These are phyloP conservation scores for Aspergillus campestris DNA, from an alignment of 495 filamentous ascomycete species.

Conservation along the genomic window DNA sequence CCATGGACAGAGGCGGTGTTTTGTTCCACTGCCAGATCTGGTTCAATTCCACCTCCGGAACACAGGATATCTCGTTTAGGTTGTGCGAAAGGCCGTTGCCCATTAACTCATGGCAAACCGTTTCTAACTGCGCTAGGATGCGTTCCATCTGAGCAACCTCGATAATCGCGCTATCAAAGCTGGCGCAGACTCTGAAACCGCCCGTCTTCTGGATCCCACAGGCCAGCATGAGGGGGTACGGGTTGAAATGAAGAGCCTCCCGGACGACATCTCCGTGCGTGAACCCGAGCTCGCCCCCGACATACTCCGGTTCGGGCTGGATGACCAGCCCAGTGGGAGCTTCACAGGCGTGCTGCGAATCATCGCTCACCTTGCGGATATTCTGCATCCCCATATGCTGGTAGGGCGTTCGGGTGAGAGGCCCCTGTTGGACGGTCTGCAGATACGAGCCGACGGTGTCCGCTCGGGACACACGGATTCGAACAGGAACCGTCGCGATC, in stretches of 20 bases:
- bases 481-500: conserved; percentile 58
- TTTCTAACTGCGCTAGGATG: conserved; percentile 34
- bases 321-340: conserved; percentile 53
- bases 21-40: conserved; percentile 35
- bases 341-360: conserved; percentile 57
- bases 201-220: conserved; percentile 44
- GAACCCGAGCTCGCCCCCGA: conserved; percentile 42
- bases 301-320: conserved; percentile 35
- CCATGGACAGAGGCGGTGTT: conserved; percentile 18
- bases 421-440: conserved; percentile 43
- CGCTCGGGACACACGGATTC: conserved; percentile 31
- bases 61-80: conserved; percentile 26
- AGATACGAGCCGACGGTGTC: conserved; percentile 25
- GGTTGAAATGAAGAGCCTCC: conserved; percentile 60
- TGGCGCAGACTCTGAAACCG: conserved; percentile 52
- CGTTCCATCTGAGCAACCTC: conserved; percentile 33
- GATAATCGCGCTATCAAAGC: conserved; percentile 48
- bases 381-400: conserved; percentile 65
- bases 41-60: conserved; percentile 26
- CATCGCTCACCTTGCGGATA: conserved; percentile 52
- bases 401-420: conserved; percentile 46
- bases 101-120: conserved; percentile 20
- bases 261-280: conserved; percentile 47
- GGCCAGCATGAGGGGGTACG: conserved; percentile 57
- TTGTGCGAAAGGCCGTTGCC: conserved; percentile 11